Percentiles rank a stretch among this genome's conserved stretches.
Conservation (phyloP, 2,329 filamentous ascomycete genomes). For the Fusarium brachygibbosum region DNA sequence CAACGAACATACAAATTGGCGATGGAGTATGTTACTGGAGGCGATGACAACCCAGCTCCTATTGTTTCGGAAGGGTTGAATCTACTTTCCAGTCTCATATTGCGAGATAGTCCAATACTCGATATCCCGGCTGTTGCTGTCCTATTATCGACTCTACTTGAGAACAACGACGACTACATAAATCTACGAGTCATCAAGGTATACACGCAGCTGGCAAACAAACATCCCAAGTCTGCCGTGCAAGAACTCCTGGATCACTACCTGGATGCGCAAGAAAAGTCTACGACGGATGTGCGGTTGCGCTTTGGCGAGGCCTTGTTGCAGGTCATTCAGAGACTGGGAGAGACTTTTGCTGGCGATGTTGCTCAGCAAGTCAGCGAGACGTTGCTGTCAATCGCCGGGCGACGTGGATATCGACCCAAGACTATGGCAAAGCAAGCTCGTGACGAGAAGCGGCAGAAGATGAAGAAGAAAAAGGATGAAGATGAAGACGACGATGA, state of each 20-base stretch:
- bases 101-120: constrained; percentile 67
- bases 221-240: constrained; percentile 72
- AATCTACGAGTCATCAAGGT: constrained; percentile 76
- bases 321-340: constrained; percentile 73
- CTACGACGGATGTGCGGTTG: constrained; percentile 72
- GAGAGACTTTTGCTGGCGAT: constrained; percentile 68
- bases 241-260: constrained; percentile 76
- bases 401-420: constrained; percentile 71
- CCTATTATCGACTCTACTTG: constrained; percentile 73
- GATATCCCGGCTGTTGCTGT: constrained; percentile 76
- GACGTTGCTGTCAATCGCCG: constrained; percentile 73
- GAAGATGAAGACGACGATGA: constrained; percentile 63
- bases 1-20: constrained; percentile 73
- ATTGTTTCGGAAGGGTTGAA: constrained; percentile 76
- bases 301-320: constrained; percentile 77
- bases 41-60: constrained; percentile 72
- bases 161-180: constrained; percentile 78
- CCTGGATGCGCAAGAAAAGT: constrained; percentile 71
- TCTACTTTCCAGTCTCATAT: constrained; percentile 70
- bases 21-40: constrained; percentile 71
- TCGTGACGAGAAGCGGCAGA: constrained; percentile 63
- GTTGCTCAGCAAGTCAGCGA: constrained; percentile 66
- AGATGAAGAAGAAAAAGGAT: constrained; percentile 61
- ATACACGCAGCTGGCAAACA: constrained; percentile 71
- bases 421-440: constrained; percentile 70